Evolutionary conservation across 345 rosid species (phyloP).

Genomic region (thale cress (Arabidopsis thaliana)): TAIR10.1 NC_003075.7:13529001-13529500

Average conservation of each 20-base stretch:
- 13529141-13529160: conserved; percentile 43
- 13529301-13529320: conserved; percentile 5
- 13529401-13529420: not conserved
- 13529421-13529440: conserved; percentile 2
- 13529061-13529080: conserved; percentile 50
- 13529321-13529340: not conserved
- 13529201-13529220: not conserved
- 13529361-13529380: too few species aligned
- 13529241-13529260: not conserved
- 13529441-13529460: not conserved
- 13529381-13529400: not conserved
- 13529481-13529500: not conserved
- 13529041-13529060: conserved; percentile 53
- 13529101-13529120: conserved; percentile 58
- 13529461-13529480: conserved; percentile 16
- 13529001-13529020: conserved; percentile 53
- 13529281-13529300: conserved; percentile 15
- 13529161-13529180: conserved; percentile 47
- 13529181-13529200: conserved; percentile 12
- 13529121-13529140: conserved; percentile 46
- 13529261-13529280: conserved; percentile 5
- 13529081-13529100: conserved; percentile 53
- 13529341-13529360: not conserved
- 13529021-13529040: conserved; percentile 35
- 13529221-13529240: too few species aligned